A percentile compares a stretch with the other conserved stretches of the same genome.
These are phyloP conservation scores for Tripterygium wilfordii DNA, from an alignment of 177 flowering plant genomes.

Conservation along the genomic window DNA sequence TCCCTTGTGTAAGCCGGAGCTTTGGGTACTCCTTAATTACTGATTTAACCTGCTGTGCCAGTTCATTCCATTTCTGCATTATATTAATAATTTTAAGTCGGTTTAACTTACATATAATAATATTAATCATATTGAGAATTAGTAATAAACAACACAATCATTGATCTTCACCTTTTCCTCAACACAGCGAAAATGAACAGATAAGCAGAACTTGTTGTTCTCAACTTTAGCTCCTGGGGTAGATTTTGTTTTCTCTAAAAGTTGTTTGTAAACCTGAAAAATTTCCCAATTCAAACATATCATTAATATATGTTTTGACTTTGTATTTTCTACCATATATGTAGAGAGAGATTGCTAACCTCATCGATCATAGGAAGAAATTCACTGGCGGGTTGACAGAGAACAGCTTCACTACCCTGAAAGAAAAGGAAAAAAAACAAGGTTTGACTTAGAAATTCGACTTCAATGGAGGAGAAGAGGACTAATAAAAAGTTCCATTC, in stretches of 20 bases:
- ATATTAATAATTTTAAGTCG: no score
- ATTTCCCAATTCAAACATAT: neutral
- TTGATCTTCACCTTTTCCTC: conserved; percentile 46
- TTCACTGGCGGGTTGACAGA: conserved; percentile 65
- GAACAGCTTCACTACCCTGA: conserved; percentile 35
- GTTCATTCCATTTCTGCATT: conserved; percentile 55
- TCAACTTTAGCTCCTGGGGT: conserved; percentile 53
- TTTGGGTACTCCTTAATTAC: conserved; percentile 64
- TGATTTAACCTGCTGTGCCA: conserved; percentile 45
- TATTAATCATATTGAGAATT: no score
- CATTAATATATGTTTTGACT: no score
- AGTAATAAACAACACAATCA: neutral
- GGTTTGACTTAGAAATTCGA: no score
- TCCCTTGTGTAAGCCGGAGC: conserved; percentile 64
- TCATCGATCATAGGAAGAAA: conserved; percentile 69
- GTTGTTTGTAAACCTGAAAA: conserved; percentile 29
- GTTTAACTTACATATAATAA: no score
- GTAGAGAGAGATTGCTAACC: conserved; percentile 13
- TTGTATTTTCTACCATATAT: neutral
- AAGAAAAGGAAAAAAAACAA: neutral
- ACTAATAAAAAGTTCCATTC: neutral
- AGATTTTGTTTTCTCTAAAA: conserved; percentile 37
- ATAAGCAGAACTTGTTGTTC: conserved; percentile 61
- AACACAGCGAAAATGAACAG: conserved; percentile 66
- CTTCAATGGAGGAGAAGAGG: no score